Evolutionary conservation across 768 basidiomycete genomes (phyloP).

Genomic region (Phylloporus rhodoxanthus): DNA sequence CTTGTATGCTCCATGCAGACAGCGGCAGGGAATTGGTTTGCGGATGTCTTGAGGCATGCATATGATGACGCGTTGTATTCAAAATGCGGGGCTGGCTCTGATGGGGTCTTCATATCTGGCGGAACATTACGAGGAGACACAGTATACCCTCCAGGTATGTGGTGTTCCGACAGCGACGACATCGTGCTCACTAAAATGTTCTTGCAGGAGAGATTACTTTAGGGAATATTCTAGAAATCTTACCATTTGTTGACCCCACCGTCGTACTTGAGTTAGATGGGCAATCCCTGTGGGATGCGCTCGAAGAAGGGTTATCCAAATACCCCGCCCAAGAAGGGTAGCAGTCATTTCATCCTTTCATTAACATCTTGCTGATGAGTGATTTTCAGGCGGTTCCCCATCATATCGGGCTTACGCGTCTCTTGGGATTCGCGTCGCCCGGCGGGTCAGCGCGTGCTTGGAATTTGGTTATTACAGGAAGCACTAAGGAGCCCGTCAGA

Average conservation of each 20-base stretch:
- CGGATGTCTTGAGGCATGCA: conserved; percentile 76
- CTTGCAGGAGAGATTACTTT: conserved; percentile 63
- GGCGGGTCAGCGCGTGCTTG: conserved; percentile 66
- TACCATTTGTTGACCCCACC: conserved; percentile 83
- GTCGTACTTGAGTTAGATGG: conserved; percentile 81
- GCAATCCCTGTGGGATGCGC: conserved; percentile 66
- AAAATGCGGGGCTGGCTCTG: conserved; percentile 58
- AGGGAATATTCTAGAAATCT: conserved; percentile 82
- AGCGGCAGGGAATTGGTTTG: conserved; percentile 74
- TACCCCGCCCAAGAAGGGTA: conserved; percentile 93
- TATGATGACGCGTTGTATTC: conserved; percentile 67
- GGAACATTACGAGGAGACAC: conserved; percentile 86
- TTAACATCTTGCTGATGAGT: neutral
- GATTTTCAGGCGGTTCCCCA: conserved; percentile 69
- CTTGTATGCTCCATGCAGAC: conserved; percentile 37
- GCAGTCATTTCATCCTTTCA: neutral
- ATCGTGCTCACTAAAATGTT: neutral
- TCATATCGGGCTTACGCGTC: conserved; percentile 78
- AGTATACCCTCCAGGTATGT: conserved; percentile 70
- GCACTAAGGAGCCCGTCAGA: conserved; percentile 16
- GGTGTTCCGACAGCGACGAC: neutral
- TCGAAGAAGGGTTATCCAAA: conserved; percentile 66
- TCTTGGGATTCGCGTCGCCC: conserved; percentile 79
- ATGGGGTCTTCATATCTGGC: conserved; percentile 76
- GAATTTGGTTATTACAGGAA: conserved; percentile 56